Conservation (phyloP, 2,329 filamentous ascomycete species). For the Taxawa tesnikishii region DNA sequence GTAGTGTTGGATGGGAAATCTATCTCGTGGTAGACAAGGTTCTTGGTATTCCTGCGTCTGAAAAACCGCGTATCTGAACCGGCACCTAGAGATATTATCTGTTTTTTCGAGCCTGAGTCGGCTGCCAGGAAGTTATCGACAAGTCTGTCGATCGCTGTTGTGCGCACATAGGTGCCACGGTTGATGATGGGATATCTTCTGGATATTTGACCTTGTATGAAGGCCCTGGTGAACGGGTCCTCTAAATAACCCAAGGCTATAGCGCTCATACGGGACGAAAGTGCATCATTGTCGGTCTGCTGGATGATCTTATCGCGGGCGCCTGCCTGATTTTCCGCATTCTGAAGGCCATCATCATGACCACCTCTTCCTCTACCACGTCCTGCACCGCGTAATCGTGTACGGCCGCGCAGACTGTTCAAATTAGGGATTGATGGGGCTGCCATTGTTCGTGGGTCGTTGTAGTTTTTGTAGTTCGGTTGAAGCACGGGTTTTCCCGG, state of each 20-base stretch:
- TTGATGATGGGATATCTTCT: constrained; percentile 86
- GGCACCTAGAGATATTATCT: constrained; percentile 86
- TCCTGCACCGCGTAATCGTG: constrained; percentile 26
- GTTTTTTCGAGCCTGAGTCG: constrained; percentile 35
- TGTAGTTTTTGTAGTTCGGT: too few species aligned
- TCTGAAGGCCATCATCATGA: constrained; percentile 10
- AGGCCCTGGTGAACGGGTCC: constrained; percentile 63
- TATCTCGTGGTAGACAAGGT: constrained; percentile 75
- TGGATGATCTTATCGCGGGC: constrained; percentile 66
- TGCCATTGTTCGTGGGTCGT: constrained; percentile 5
- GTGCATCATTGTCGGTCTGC: constrained; percentile 83
- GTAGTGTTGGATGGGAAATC: constrained; percentile 70
- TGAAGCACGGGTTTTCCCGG: too few species aligned
- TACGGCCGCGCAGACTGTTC: constrained; percentile 42
- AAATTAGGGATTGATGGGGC: constrained; percentile 59
- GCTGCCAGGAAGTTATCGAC: constrained; percentile 56
- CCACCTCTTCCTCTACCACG: constrained; percentile 36
- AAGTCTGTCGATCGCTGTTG: constrained; percentile 67
- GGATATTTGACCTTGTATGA: constrained; percentile 46
- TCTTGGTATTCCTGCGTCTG: constrained; percentile 46
- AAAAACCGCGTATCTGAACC: constrained; percentile 88
- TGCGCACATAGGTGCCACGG: constrained; percentile 88
- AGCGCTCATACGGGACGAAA: constrained; percentile 76
- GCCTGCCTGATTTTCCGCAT: constrained; percentile 19
- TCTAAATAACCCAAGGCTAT: constrained; percentile 74